phyloP scores from a whole-genome alignment of 768 basidiomycete genomes.

The Infundibulicybe gibba region DNA sequence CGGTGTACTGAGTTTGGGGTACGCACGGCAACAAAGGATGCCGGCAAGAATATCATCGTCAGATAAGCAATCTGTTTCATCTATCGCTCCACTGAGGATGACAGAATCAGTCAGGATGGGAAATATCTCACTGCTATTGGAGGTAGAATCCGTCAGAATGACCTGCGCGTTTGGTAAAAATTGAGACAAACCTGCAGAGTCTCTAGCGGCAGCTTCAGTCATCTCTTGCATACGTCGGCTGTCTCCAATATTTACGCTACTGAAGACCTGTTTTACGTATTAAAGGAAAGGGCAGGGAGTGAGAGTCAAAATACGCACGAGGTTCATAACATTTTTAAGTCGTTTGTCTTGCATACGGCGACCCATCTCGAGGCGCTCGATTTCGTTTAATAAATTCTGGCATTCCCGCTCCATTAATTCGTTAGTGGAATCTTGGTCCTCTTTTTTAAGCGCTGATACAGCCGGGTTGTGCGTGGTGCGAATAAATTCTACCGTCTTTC shows the following conservation, averaged over 20 bases:
- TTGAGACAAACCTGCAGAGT: conserved; percentile 39
- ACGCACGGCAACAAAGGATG: conserved; percentile 44
- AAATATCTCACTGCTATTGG: conserved; percentile 15
- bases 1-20: too few species aligned
- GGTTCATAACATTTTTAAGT: conserved; percentile 49
- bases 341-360: conserved; percentile 44
- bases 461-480: conserved; percentile 42
- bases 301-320: conserved; percentile 26
- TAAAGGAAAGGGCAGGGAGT: neutral
- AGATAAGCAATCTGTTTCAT: conserved; percentile 62
- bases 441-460: conserved; percentile 31
- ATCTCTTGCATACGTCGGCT: conserved; percentile 48
- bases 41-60: conserved; percentile 60
- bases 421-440: conserved; percentile 22
- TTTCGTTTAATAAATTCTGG: conserved; percentile 44
- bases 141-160: neutral
- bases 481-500: conserved; percentile 42
- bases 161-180: neutral
- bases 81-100: conserved; percentile 12
- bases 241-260: conserved; percentile 55
- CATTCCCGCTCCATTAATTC: conserved; percentile 43
- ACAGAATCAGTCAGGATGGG: neutral
- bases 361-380: conserved; percentile 37
- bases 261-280: conserved; percentile 43
- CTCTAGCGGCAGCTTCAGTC: conserved; percentile 47